phyloP scores from a whole-genome alignment of 352 stramenopile species.

The Globisporangium spinosum region DNA sequence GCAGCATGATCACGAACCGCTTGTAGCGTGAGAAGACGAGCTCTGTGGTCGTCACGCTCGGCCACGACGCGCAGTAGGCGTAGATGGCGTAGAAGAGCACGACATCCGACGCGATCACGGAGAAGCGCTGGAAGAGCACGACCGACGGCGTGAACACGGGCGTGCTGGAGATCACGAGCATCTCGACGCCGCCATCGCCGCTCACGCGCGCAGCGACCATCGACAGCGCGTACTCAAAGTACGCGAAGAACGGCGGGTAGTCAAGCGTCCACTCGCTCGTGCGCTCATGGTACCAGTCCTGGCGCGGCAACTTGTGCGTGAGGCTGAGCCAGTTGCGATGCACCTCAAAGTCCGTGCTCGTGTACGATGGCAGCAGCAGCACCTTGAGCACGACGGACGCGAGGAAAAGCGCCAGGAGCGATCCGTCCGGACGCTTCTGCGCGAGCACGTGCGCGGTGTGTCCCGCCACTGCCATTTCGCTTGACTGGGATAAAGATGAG shows the following conservation, averaged over 20 bases:
- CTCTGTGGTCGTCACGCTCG: conserved; percentile 69
- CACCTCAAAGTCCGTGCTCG: conserved; percentile 97
- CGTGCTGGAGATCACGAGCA: conserved; percentile 61
- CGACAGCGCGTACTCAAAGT: conserved; percentile 92
- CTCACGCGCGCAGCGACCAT: conserved; percentile 40
- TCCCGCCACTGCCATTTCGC: background rate
- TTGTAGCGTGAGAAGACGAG: conserved; percentile 60
- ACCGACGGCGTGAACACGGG: conserved; percentile 54
- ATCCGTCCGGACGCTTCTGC: conserved; percentile 32
- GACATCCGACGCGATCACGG: conserved; percentile 89
- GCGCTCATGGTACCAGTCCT: conserved; percentile 94
- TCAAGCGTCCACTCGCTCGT: conserved; percentile 97
- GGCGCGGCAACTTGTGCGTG: conserved; percentile 85
- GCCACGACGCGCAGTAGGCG: conserved; percentile 79
- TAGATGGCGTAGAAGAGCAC: conserved; percentile 86
- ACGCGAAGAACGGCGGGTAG: conserved; percentile 98
- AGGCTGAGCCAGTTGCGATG: conserved; percentile 98
- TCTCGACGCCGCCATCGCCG: conserved; percentile 50
- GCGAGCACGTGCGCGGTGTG: conserved; percentile 9
- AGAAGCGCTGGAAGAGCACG: conserved; percentile 91
- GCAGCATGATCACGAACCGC: conserved; percentile 63
- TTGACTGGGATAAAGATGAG: background rate
- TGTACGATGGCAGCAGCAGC: conserved; percentile 91
- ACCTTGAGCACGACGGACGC: conserved; percentile 75
- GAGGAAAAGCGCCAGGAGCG: conserved; percentile 44